These are phyloP conservation scores for Mortierella sp. DNA, from an alignment of 371 early-diverging fungal species.

Conservation along the genomic window DNA sequence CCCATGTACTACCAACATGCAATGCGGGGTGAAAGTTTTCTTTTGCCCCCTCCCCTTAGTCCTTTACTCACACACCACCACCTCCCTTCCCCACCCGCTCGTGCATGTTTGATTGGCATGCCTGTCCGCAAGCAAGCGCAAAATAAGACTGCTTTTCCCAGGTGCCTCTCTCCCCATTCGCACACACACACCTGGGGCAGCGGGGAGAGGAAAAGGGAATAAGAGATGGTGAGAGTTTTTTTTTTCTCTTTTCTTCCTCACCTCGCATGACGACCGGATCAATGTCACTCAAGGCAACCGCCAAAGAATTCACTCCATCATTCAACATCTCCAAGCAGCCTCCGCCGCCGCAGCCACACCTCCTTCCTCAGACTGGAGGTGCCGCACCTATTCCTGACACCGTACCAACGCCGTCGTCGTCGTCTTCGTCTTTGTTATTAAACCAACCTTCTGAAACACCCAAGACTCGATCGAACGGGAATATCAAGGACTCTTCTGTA, in stretches of 20 bases:
- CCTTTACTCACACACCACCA: too few species aligned
- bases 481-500: neutral
- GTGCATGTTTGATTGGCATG: neutral
- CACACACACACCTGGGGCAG: too few species aligned
- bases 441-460: neutral
- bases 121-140: neutral
- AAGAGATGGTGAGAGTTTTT: neutral
- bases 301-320: conserved; percentile 56
- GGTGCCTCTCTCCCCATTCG: neutral
- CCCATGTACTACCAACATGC: too few species aligned
- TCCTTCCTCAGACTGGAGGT: conserved; percentile 26
- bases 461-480: neutral
- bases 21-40: too few species aligned
- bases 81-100: neutral
- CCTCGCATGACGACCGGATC: conserved; percentile 35
- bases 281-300: conserved; percentile 57
- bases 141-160: neutral
- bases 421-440: conserved; percentile 10
- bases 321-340: conserved; percentile 30
- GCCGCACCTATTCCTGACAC: conserved; percentile 13
- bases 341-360: neutral
- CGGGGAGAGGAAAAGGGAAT: neutral
- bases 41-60: too few species aligned
- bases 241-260: conserved; percentile 15
- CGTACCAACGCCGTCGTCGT: conserved; percentile 6